Conservation (phyloP, 2,329 filamentous ascomycete species). For the Ophiocordyceps robertsii region DNA sequence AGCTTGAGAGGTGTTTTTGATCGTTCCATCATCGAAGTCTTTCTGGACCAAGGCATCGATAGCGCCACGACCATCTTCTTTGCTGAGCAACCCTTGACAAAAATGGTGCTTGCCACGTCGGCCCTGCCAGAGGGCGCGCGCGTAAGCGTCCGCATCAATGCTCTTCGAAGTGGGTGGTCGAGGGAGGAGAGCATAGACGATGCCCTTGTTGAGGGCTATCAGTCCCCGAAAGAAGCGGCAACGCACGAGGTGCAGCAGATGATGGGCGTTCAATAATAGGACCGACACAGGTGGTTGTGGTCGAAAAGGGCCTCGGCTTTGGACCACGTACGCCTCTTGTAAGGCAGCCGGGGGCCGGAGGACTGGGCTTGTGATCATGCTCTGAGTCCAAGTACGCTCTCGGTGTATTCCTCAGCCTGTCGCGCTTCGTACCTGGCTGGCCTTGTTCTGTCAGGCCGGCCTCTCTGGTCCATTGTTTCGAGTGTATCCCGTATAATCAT, state of each 20-base stretch:
- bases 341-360: too few species aligned
- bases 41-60: slow-evolving; percentile 19
- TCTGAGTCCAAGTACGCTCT: too few species aligned
- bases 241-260: slow-evolving; percentile 1
- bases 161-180: slow-evolving; percentile 14
- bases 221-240: not conserved
- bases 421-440: too few species aligned
- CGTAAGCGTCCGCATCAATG: slow-evolving; percentile 10
- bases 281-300: too few species aligned
- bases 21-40: slow-evolving; percentile 21
- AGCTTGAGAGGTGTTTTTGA: slow-evolving; percentile 19
- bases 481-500: too few species aligned
- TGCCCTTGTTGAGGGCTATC: slow-evolving; percentile 1
- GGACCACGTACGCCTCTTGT: too few species aligned
- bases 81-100: slow-evolving; percentile 11
- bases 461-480: too few species aligned
- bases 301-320: too few species aligned
- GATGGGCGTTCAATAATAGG: not conserved
- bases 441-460: too few species aligned
- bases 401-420: too few species aligned
- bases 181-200: not conserved
- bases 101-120: slow-evolving; percentile 8
- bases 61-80: slow-evolving; percentile 18
- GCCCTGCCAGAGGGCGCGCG: slow-evolving; percentile 8
- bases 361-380: too few species aligned